Conservation (phyloP, 2,329 filamentous ascomycete genomes). For the Venturia pyrina region DNA sequence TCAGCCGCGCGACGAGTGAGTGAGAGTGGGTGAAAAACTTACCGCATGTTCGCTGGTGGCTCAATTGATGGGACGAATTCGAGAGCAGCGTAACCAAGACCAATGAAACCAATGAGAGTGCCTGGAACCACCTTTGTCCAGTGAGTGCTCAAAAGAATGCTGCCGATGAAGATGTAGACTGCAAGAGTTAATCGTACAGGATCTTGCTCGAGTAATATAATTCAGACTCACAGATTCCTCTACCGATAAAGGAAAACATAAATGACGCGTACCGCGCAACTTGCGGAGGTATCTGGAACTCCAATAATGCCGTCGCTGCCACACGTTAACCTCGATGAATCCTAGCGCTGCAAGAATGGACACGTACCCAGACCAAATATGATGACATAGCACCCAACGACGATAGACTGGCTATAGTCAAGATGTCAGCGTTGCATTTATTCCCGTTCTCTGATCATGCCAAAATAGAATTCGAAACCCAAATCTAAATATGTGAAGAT, state of each 20-base stretch:
- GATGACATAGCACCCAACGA: constrained; percentile 80
- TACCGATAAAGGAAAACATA: constrained; percentile 94
- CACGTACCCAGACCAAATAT: constrained; percentile 74
- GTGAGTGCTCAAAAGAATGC: constrained; percentile 62
- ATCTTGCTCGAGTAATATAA: not conserved
- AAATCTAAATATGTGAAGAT: not conserved
- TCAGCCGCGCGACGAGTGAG: not conserved
- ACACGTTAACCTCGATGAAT: not conserved
- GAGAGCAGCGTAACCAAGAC: constrained; percentile 58
- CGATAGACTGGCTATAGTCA: constrained; percentile 51
- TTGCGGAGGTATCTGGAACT: constrained; percentile 93
- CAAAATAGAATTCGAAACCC: not conserved
- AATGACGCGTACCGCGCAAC: constrained; percentile 91
- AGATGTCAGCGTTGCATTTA: not conserved
- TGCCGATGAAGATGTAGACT: constrained; percentile 97
- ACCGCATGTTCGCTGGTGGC: constrained; percentile 43
- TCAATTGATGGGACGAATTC: constrained; percentile 43
- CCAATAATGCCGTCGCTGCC: constrained; percentile 27
- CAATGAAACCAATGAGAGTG: constrained; percentile 64
- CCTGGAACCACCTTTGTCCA: constrained; percentile 67
- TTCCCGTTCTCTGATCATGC: not conserved
- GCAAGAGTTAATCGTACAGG: not conserved
- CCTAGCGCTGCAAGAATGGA: not conserved
- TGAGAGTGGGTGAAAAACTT: constrained; percentile 15
- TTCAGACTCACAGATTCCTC: constrained; percentile 71